A percentile compares a stretch with the other conserved stretches of the same genome.
Conservation (phyloP, 768 basidiomycete genomes). For the Sutorius australiensis region DNA sequence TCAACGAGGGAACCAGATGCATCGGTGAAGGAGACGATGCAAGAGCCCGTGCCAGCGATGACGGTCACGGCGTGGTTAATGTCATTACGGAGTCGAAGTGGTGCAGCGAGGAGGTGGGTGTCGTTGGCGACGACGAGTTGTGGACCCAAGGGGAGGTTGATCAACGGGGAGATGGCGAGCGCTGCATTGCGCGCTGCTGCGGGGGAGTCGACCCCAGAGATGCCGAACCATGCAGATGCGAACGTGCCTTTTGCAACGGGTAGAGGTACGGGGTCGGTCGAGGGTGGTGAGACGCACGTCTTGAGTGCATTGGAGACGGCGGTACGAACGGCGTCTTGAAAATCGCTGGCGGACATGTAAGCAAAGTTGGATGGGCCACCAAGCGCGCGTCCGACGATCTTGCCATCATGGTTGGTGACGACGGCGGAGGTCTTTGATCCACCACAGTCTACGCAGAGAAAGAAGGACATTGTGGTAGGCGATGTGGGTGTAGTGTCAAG, state of each 20-base stretch:
- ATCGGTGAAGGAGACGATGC: constrained; percentile 59
- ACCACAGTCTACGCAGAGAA: constrained; percentile 84
- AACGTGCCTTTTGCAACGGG: constrained; percentile 44
- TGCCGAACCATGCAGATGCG: constrained; percentile 75
- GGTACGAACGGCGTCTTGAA: constrained; percentile 48
- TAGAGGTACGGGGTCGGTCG: constrained; percentile 34
- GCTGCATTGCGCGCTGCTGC: constrained; percentile 56
- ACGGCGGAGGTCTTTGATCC: constrained; percentile 84
- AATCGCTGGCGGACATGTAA: constrained; percentile 64
- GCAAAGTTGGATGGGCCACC: constrained; percentile 85
- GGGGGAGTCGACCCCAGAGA: constrained; percentile 78
- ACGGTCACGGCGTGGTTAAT: constrained; percentile 63
- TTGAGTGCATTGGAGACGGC: constrained; percentile 56
- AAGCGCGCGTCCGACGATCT: constrained; percentile 60
- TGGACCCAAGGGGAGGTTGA: constrained; percentile 54
- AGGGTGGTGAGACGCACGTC: constrained; percentile 37
- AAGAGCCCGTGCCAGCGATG: constrained; percentile 81
- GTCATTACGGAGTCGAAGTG: constrained; percentile 59
- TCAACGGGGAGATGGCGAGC: constrained; percentile 49
- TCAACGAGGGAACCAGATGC: constrained; percentile 46
- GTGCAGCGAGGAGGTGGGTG: constrained; percentile 79
- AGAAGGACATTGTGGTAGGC: constrained; percentile 46
- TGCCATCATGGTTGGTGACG: constrained; percentile 55
- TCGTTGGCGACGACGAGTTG: constrained; percentile 72
- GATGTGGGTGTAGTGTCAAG: too few species aligned